These are phyloP conservation scores for Apiotrichum porosum DNA, from an alignment of 1,284 basidiomycete species.

Conservation along the genomic window DNA sequence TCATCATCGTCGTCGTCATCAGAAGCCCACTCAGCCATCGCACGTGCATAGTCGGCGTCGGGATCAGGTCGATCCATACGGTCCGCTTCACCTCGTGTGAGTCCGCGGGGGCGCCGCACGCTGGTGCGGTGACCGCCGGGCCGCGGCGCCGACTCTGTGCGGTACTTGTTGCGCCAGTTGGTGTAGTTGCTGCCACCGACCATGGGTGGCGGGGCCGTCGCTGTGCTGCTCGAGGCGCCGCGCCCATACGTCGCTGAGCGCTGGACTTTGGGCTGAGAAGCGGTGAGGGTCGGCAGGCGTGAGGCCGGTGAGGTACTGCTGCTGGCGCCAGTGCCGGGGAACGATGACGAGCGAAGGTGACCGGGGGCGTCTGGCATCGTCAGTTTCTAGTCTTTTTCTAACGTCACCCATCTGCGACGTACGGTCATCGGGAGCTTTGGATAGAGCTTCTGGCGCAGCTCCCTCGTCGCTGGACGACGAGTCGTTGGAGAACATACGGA, in stretches of 20 bases:
- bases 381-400: no score
- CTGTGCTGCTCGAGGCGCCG: neutral
- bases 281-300: neutral
- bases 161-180: slow-evolving; percentile 11
- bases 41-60: slow-evolving; percentile 19
- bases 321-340: slow-evolving; percentile 8
- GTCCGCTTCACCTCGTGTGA: neutral
- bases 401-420: no score
- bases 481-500: slow-evolving; percentile 14
- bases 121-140: slow-evolving; percentile 1
- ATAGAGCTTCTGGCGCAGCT: neutral
- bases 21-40: slow-evolving; percentile 20
- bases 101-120: slow-evolving; percentile 4
- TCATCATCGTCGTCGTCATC: slow-evolving; percentile 19
- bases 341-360: slow-evolving; percentile 17
- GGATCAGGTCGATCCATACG: slow-evolving; percentile 9
- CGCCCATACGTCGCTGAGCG: slow-evolving; percentile 12
- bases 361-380: no score
- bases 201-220: neutral
- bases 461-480: slow-evolving; percentile 10
- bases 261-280: slow-evolving; percentile 10
- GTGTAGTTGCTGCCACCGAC: no score
- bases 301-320: slow-evolving; percentile 3
- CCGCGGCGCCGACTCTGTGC: neutral
- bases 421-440: slow-evolving; percentile 7